These are phyloP conservation scores for Cyberlindnera sargentensis DNA, from an alignment of 805 yeast species.

Conservation along the genomic window DNA sequence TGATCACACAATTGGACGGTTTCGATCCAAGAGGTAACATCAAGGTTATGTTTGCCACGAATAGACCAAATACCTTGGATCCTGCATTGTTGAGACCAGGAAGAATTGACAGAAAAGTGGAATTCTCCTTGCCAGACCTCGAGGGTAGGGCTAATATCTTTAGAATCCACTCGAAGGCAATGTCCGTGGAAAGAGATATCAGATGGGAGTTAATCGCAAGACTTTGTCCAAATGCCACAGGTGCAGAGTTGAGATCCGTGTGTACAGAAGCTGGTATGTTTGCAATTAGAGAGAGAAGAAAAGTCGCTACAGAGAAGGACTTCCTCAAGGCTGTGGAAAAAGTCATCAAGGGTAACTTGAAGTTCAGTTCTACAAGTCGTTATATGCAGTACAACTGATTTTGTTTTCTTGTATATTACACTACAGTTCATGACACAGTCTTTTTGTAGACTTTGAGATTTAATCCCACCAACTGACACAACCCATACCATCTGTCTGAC, in stretches of 20 bases:
- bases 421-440: neutral
- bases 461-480: slow-evolving; percentile 94
- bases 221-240: slow-evolving; percentile 96
- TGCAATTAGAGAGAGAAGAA: slow-evolving; percentile 96
- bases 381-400: slow-evolving; percentile 94
- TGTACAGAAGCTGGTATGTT: slow-evolving; percentile 99
- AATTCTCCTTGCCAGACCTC: slow-evolving; percentile 90
- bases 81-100: slow-evolving; percentile 98
- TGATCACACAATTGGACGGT: slow-evolving; percentile 96
- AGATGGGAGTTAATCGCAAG: slow-evolving; percentile 98
- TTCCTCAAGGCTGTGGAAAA: slow-evolving; percentile 96
- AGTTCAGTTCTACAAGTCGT: slow-evolving; percentile 93
- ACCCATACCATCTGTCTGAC: slow-evolving; percentile 97
- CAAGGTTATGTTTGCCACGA: slow-evolving; percentile 99
- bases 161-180: slow-evolving; percentile 93
- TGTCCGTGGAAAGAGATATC: slow-evolving; percentile 96
- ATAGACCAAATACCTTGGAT: slow-evolving; percentile 95
- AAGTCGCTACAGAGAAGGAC: slow-evolving; percentile 97
- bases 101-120: slow-evolving; percentile 97
- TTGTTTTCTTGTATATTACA: neutral
- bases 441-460: slow-evolving; percentile 1
- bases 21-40: slow-evolving; percentile 98
- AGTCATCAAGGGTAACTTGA: slow-evolving; percentile 97
- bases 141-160: slow-evolving; percentile 98
- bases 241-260: slow-evolving; percentile 97